Conservation (phyloP, 1,139 yeast species). For the Saccharomycopsis crataegensis region DNA sequence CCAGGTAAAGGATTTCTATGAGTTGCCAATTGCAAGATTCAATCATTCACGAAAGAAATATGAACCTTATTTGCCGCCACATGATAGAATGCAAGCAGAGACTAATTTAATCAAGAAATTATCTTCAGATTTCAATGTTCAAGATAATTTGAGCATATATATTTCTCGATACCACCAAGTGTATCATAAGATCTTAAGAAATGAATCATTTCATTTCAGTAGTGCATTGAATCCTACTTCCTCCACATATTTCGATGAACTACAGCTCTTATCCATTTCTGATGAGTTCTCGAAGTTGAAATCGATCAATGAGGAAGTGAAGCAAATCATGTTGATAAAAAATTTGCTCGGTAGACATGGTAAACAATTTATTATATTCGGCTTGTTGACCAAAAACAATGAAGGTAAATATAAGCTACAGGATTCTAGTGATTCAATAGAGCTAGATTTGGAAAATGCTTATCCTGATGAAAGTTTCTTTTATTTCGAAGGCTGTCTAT, state of each 20-base stretch:
- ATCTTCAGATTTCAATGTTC: slow-evolving; percentile 10
- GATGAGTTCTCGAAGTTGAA: slow-evolving; percentile 20
- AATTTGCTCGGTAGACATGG: slow-evolving; percentile 84
- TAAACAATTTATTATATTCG: slow-evolving; percentile 66
- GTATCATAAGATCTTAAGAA: slow-evolving; percentile 14
- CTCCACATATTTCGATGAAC: slow-evolving; percentile 10
- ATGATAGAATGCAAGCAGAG: slow-evolving; percentile 18
- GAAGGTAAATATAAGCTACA: slow-evolving; percentile 71
- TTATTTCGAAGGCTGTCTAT: slow-evolving; percentile 72
- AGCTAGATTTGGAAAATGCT: slow-evolving; percentile 59
- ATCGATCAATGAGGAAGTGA: slow-evolving; percentile 23
- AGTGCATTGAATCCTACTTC: slow-evolving; percentile 3
- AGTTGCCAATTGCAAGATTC: slow-evolving; percentile 61
- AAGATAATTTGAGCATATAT: slow-evolving; percentile 12
- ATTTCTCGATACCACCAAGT: slow-evolving; percentile 15
- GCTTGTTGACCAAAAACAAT: slow-evolving; percentile 56
- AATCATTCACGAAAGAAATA: slow-evolving; percentile 63
- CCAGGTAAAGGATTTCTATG: slow-evolving; percentile 53
- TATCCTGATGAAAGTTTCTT: slow-evolving; percentile 61
- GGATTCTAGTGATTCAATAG: slow-evolving; percentile 76
- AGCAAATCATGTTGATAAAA: slow-evolving; percentile 68
- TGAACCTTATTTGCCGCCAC: slow-evolving; percentile 34
- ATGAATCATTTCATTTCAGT: slow-evolving; percentile 13
- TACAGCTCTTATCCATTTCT: not conserved
- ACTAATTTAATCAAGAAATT: slow-evolving; percentile 6